These are phyloP conservation scores for Meyerozyma smithsonii DNA, from an alignment of 1,139 yeast species.

Conservation along the genomic window DNA sequence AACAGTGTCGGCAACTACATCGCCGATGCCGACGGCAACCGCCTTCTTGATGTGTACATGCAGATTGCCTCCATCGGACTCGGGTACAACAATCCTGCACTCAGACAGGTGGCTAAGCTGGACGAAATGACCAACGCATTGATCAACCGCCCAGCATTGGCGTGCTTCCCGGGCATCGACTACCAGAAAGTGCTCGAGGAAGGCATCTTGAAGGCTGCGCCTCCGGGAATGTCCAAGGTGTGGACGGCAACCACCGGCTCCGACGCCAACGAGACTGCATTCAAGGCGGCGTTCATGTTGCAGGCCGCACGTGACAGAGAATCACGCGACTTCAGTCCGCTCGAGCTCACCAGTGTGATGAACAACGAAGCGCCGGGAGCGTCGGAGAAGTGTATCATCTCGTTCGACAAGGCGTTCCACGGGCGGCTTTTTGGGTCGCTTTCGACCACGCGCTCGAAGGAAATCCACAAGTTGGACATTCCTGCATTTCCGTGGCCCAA, in stretches of 20 bases:
- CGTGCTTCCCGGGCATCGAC: conserved; percentile 66
- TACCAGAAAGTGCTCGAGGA: conserved; percentile 45
- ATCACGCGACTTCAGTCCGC: conserved; percentile 45
- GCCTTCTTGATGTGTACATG: conserved; percentile 59
- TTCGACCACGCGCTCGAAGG: conserved; percentile 70
- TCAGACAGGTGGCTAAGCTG: conserved; percentile 56
- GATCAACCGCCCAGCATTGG: conserved; percentile 71
- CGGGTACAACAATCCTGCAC: conserved; percentile 73
- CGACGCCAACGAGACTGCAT: conserved; percentile 74
- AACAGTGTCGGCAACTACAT: conserved; percentile 68
- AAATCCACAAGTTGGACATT: conserved; percentile 68
- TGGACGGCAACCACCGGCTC: conserved; percentile 75
- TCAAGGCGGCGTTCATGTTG: conserved; percentile 73
- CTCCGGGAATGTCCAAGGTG: conserved; percentile 58
- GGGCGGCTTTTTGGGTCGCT: conserved; percentile 73
- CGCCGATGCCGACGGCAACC: conserved; percentile 67
- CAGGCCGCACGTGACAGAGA: conserved; percentile 61
- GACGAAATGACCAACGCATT: conserved; percentile 64
- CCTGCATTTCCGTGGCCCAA: conserved; percentile 79
- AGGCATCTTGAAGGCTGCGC: conserved; percentile 63
- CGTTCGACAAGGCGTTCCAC: conserved; percentile 70
- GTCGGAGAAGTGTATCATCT: conserved; percentile 61
- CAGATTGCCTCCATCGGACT: conserved; percentile 73
- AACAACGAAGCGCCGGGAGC: conserved; percentile 62
- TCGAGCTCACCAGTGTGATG: conserved; percentile 62